Evolutionary conservation across 306 rosid species (phyloP).

Genomic region (Cicer bijugum): DNA sequence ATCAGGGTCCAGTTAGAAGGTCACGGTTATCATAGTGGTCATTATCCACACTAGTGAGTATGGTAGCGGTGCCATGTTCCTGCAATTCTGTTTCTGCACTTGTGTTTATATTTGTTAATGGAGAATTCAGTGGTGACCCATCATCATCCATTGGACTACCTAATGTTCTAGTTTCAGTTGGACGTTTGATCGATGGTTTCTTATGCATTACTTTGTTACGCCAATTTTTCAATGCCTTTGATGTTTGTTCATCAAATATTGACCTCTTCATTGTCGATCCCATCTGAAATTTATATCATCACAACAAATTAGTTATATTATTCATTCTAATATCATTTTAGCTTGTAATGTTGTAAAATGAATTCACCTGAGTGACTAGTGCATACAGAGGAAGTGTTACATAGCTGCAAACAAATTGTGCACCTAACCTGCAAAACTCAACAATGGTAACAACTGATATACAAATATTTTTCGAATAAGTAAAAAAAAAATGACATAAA

Average conservation of each 20-base stretch:
- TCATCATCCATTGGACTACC: constrained; percentile 42
- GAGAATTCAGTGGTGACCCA: constrained; percentile 33
- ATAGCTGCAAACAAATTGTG: constrained; percentile 84
- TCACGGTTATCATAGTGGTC: constrained; percentile 24
- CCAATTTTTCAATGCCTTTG: constrained; percentile 80
- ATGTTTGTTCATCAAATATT: constrained; percentile 90
- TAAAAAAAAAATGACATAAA: neutral
- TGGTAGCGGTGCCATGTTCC: constrained; percentile 20
- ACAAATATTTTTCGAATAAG: no score
- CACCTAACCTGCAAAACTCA: constrained; percentile 62
- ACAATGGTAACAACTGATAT: no score
- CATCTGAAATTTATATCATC: constrained; percentile 56
- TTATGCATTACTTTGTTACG: constrained; percentile 75
- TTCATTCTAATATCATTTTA: no score
- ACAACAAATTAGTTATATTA: neutral
- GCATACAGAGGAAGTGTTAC: constrained; percentile 94
- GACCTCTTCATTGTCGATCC: constrained; percentile 96
- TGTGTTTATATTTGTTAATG: neutral
- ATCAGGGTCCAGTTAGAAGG: constrained; percentile 51
- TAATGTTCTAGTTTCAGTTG: constrained; percentile 31
- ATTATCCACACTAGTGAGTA: constrained; percentile 42
- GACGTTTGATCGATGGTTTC: constrained; percentile 44
- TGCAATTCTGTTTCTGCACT: neutral
- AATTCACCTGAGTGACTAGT: constrained; percentile 79
- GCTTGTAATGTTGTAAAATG: neutral